A percentile compares a stretch with the other conserved stretches of the same genome.
These are phyloP conservation scores for Salinomyces thailandicus DNA, from an alignment of 2,329 filamentous ascomycete species.

Conservation along the genomic window DNA sequence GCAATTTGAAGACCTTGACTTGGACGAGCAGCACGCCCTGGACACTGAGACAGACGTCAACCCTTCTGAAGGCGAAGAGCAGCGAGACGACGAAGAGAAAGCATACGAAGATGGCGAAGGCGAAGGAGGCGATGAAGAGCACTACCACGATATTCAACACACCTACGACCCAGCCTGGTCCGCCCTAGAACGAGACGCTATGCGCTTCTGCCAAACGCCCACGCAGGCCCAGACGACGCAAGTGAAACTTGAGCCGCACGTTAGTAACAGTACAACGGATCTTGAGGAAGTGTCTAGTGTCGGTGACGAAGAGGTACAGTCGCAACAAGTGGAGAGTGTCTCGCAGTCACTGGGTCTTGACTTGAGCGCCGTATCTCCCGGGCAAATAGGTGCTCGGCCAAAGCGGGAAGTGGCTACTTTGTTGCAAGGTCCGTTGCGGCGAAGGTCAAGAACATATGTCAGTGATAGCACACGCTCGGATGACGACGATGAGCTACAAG, in stretches of 20 bases:
- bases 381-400: too few species aligned
- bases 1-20: slow-evolving; percentile 11
- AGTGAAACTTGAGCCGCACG: not conserved
- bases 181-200: slow-evolving; percentile 17
- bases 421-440: too few species aligned
- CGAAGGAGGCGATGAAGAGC: slow-evolving; percentile 7
- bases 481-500: not conserved
- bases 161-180: slow-evolving; percentile 16
- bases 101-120: slow-evolving; percentile 2
- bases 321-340: too few species aligned
- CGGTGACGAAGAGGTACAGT: too few species aligned
- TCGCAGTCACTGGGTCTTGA: too few species aligned
- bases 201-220: slow-evolving; percentile 12
- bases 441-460: slow-evolving; percentile 4
- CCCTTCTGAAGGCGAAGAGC: not conserved
- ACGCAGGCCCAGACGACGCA: slow-evolving; percentile 6
- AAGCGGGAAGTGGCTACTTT: too few species aligned
- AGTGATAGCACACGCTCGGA: not conserved
- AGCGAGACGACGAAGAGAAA: not conserved
- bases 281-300: too few species aligned
- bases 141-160: slow-evolving; percentile 5
- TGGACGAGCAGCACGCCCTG: not conserved
- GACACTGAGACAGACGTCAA: not conserved
- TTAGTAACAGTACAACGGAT: slow-evolving; percentile 6
- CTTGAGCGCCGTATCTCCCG: too few species aligned